Percentiles rank a stretch among this genome's conserved stretches.
phyloP scores from a whole-genome alignment of 78 protist genomes.

The Monosiga brevicollis region DNA sequence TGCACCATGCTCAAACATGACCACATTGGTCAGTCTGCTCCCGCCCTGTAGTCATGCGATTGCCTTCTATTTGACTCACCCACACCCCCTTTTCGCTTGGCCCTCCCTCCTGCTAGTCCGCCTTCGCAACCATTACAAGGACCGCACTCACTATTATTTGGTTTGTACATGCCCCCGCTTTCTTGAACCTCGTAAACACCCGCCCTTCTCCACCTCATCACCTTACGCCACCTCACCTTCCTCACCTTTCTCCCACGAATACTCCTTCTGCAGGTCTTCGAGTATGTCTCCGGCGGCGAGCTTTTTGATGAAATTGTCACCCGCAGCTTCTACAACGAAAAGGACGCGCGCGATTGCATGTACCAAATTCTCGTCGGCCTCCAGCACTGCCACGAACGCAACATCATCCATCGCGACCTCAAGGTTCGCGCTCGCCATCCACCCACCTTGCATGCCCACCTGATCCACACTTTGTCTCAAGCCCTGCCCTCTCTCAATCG shows the following conservation, averaged over 20 bases:
- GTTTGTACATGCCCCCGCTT: too few species aligned
- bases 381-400: slow-evolving; percentile 25
- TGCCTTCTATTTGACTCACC: too few species aligned
- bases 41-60: too few species aligned
- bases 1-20: not conserved
- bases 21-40: not conserved
- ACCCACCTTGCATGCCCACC: too few species aligned
- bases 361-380: slow-evolving; percentile 16
- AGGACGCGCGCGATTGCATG: slow-evolving; percentile 18
- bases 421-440: too few species aligned
- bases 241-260: not conserved
- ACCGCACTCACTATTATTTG: too few species aligned
- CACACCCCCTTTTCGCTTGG: too few species aligned
- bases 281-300: slow-evolving; percentile 46
- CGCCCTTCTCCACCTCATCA: not conserved
- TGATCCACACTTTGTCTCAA: not conserved
- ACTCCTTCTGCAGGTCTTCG: not conserved
- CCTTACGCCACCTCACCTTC: not conserved
- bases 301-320: slow-evolving; percentile 40
- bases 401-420: slow-evolving; percentile 51
- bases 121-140: too few species aligned
- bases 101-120: too few species aligned
- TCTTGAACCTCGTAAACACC: too few species aligned
- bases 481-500: not conserved
- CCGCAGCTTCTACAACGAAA: slow-evolving; percentile 18